Base-by-base conservation (phyloP, 2,329 filamentous ascomycete genomes). In the Chaetomiaceae sp. region DNA sequence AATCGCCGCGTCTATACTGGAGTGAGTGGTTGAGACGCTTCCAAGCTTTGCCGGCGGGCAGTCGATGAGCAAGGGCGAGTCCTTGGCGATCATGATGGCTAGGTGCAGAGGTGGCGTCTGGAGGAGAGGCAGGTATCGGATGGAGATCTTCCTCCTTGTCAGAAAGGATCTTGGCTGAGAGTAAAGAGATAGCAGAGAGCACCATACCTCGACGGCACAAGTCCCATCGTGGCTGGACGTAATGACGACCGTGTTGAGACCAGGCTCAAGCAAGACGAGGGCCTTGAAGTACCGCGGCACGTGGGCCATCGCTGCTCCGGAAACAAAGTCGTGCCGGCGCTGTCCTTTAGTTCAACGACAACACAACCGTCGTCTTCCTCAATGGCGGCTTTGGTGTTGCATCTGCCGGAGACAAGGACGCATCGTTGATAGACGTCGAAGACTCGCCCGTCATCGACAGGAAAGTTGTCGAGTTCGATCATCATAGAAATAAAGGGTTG, bases 21-120 rank as follows among this genome's bases (percentile, higher is more conserved):
- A 63, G 50, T 70, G 68, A 0, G 67, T 62, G 30, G 59, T 63
- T 66, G 84, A 84, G 44, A 78, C 74, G 55, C 77, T 73, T 51
- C 75, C 72, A 48, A 78, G 74, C 58, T 85, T 83, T 23, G 65
- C 53, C 2, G 83, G 83, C 2, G 81, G 78, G 19, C 83, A 83
- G 68, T 89, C 85, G 57, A 81, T 87, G 4, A 82, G 81, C 19
- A 80, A 78, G 2, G 81, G 77, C 0, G 85, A 89, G 62, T 89
- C 85, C 58, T 78, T 83, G 12, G 82, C 85, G 2, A 88, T 72
- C 44, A 89, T 72, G 46, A 89, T 81, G 20, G 83, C 85, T 20
- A 89, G 71, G 55, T 89, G 83, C 2, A 89, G 73, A n/a, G 86
- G 85, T 2, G 86, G 85, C 0, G 64, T 65, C 60, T 73, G 72